Evolutionary conservation across 108 stramenopile genomes (phyloP), one percentile per base, ranked within the genome.

Genomic region (Cyclotella sp.): DNA sequence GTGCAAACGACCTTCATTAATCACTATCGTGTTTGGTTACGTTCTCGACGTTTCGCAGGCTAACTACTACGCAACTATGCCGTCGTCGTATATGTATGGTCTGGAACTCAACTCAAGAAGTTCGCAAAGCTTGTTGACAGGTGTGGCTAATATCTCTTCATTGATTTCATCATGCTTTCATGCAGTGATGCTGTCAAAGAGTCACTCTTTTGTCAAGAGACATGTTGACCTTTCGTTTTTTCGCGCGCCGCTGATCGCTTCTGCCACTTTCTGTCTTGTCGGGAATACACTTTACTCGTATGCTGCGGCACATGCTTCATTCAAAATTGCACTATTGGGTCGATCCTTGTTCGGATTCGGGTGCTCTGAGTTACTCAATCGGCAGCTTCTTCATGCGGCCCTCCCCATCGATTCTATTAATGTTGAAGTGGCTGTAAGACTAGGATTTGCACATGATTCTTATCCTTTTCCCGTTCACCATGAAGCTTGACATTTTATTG

Each of bases 331-430:
- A 44, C 29, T 81, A 21, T 40, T 73, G 21, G 84, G 84, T 26
- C 63, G 84, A 21, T 73, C 81, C 16, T 64, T 85, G 6, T 30
- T 81, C 29, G 84, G 84, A 21, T 73, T 85, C 21, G 77, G 73
- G 7, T 79, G 59, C 19, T 63, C 76, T 51, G 78, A 83, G 60
- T 13, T 64, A 26, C 51, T 81, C 40, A 76, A 77, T 52, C 47
- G 75, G 57, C 79, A 75, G 16, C 51, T 81, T 45, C 34, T 69
- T 14, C 24, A n/a, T 59, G 54, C 58, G 12, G 49, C 75, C 21
- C 15, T 80, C 18, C 45, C 63, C 29, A 59, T 28, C 10, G 74
- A 77, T 46, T 70, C 54, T 7, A 63, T 84, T 15, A 78, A 78
- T 30, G 15, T 46, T 53, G 83, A 79, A 64, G 64, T 66, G 43